A percentile compares a stretch with the other conserved stretches of the same genome.
Conservation (phyloP, 2,329 filamentous ascomycete genomes). For the Xylaria sp. region DNA sequence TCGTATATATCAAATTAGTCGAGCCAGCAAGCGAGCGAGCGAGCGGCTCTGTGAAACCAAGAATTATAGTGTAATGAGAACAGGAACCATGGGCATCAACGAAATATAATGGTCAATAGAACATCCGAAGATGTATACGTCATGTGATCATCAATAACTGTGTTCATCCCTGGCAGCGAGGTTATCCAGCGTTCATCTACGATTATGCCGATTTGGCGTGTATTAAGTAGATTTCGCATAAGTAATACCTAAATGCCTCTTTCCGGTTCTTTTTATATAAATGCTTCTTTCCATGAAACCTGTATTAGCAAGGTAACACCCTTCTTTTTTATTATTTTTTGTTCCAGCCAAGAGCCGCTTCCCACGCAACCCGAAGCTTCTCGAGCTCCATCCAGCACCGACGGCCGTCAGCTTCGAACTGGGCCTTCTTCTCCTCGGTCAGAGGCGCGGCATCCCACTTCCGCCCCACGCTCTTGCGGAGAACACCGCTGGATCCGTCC, state of each 20-base stretch:
- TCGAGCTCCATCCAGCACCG: conserved; percentile 78
- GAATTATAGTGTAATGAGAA: neutral
- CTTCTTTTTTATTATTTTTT: conserved; percentile 10
- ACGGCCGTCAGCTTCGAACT: conserved; percentile 71
- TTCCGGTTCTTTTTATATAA: neutral
- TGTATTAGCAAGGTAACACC: neutral
- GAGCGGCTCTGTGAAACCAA: neutral
- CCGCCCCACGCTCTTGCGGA: conserved; percentile 66
- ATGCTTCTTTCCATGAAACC: neutral
- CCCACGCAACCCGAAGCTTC: conserved; percentile 74
- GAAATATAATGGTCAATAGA: neutral
- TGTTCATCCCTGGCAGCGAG: neutral
- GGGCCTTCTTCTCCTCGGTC: conserved; percentile 68
- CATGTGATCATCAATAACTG: neutral
- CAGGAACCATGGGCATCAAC: neutral
- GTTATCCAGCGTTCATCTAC: neutral
- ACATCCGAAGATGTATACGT: neutral
- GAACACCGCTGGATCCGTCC: conserved; percentile 60
- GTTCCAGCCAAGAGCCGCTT: conserved; percentile 53
- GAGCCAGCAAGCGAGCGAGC: conserved; percentile 8
- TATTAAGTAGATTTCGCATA: neutral
- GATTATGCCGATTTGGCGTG: neutral
- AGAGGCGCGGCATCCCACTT: conserved; percentile 67
- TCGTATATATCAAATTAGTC: conserved; percentile 1
- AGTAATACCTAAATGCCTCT: neutral